Evolutionary conservation across 805 yeast genomes (phyloP), one percentile per base, ranked within the genome.

Genomic region (Metschnikowia arizonensis): DNA sequence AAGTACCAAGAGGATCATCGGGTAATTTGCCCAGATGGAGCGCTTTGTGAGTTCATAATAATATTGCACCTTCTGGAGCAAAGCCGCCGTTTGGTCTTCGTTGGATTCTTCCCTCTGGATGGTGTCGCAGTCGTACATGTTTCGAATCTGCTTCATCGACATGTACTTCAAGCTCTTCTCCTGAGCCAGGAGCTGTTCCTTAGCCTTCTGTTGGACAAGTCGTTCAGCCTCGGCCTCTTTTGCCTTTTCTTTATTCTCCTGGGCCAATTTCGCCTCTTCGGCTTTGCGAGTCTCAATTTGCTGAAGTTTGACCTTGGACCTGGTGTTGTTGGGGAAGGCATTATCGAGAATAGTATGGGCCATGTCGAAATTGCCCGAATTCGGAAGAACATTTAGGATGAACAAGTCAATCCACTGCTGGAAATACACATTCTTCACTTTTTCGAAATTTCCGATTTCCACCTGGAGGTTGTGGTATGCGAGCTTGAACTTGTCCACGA

Each of bases 321-420:
- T 45, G 10, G 48, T 42, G 12, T 29, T 29, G 14, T 21, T 19
- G 21, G 42, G 34, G 15, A 39, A 39, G 18, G 21, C 19, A 4
- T 39, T 53, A n/a, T 53, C 51, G n/a, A 65, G 56, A 8, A 69
- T 51, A 25, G 24, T 45, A 31, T 41, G 51, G 2, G 76, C 68
- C 24, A 62, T 59, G 5, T 53, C 54, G 34, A 58, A 61, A 26
- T 58, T 50, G 30, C 63, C 62, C 14, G 57, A 47, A 10, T 58
- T 59, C 1, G 73, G 68, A 36, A 68, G 59, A 2, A 70, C 60
- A 46, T 69, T 66, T 49, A 62, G 66, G 14, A 65, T 62, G 45
- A 61, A 62, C 47, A 69, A 55, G 24, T 70, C 69, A 7, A 61
- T 41, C 33, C 68, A 50, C 38, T 63, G 58, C 19, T 50, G 51